Evolutionary conservation across 495 filamentous ascomycete species (phyloP).

Genomic region (Xylaria intraflava): DNA sequence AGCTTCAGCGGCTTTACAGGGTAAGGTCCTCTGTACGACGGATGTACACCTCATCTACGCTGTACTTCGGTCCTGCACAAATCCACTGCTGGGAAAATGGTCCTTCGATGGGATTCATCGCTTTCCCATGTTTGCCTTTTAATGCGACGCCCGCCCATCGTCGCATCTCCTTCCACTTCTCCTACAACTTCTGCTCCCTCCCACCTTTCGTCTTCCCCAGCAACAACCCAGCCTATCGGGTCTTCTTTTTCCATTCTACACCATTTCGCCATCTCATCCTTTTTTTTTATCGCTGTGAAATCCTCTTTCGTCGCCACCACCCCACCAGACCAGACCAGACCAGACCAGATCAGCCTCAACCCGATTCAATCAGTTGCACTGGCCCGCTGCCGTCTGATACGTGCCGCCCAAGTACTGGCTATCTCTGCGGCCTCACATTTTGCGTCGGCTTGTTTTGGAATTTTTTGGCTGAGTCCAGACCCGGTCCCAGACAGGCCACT

Average conservation of each 20-base stretch:
- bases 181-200: conserved; percentile 10
- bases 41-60: conserved; percentile 2
- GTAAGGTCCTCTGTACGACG: background rate
- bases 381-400: no score
- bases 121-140: conserved; percentile 31
- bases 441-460: background rate
- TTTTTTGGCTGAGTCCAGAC: background rate
- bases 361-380: no score
- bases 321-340: no score
- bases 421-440: background rate
- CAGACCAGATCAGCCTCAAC: no score
- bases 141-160: conserved; percentile 19
- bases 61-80: conserved; percentile 4
- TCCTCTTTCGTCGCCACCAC: no score
- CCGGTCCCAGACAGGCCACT: conserved; percentile 2
- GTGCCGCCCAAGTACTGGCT: conserved; percentile 1
- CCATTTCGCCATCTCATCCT: conserved; percentile 7
- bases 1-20: background rate
- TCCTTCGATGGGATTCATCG: conserved; percentile 26
- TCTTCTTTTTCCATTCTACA: no score
- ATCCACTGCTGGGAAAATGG: conserved; percentile 15
- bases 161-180: conserved; percentile 19
- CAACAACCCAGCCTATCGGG: background rate
- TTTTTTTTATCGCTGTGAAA: no score
- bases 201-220: conserved; percentile 13